These are phyloP conservation scores for Ogataea pini DNA, from an alignment of 805 yeast species.

Conservation along the genomic window DNA sequence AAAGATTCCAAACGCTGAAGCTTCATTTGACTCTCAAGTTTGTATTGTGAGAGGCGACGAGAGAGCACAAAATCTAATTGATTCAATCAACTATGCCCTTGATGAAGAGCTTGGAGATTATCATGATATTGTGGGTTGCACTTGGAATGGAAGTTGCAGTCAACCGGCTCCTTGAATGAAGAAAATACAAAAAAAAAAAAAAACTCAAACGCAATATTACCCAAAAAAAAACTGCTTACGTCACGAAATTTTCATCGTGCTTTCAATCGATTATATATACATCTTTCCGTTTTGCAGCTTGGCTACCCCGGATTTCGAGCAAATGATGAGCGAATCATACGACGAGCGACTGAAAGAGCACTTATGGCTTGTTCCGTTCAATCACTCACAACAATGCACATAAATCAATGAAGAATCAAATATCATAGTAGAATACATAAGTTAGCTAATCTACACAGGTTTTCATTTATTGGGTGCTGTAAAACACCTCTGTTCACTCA, in stretches of 20 bases:
- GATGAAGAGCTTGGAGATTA: conserved; percentile 24
- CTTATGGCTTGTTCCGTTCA: too few relatives aligned
- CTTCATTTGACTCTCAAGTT: conserved; percentile 24
- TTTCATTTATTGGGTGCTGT: too few relatives aligned
- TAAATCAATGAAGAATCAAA: neutral
- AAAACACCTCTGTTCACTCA: too few relatives aligned
- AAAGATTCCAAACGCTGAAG: conserved; percentile 15
- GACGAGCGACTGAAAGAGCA: too few relatives aligned
- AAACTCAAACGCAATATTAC: neutral
- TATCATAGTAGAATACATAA: neutral
- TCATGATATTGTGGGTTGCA: conserved; percentile 17
- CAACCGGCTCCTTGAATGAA: conserved; percentile 6
- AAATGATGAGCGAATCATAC: too few relatives aligned
- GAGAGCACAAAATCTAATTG: conserved; percentile 13
- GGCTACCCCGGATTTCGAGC: conserved; percentile 5
- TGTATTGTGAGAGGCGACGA: conserved; percentile 25
- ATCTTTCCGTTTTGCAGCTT: conserved; percentile 8
- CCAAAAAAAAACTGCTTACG: neutral
- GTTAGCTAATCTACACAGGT: neutral
- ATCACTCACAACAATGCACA: neutral
- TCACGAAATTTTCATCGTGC: neutral
- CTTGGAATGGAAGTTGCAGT: conserved; percentile 15
- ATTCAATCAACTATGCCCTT: conserved; percentile 20
- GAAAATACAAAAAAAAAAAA: neutral
- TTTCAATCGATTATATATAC: neutral